Evolutionary conservation across 768 basidiomycete genomes (phyloP), one percentile per base, ranked within the genome.

Genomic region (Tubosaeta brunneosetosa): DNA sequence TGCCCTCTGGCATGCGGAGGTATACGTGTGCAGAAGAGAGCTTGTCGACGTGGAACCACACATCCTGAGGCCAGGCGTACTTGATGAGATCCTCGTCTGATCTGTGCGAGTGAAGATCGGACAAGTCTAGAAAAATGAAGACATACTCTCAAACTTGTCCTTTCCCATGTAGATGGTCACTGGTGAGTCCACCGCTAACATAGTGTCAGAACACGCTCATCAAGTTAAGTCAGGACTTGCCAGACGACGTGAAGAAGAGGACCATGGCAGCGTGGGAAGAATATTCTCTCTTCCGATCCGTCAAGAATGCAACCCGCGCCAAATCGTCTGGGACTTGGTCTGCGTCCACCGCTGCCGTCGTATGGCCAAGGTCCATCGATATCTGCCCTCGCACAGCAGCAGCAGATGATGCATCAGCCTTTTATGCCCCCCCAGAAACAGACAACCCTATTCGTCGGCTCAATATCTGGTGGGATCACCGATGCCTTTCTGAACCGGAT

Each of bases 11-110:
- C 77, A 97, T 83, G 32, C 94, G 86, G n/a, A 98, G 75, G 67
- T 98, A 98, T 37, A 98, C 94, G 68, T 97, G 93, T 1, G 94
- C 94, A 3, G 94, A 97, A 0, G 92, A 95, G 27, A 98, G 83
- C 68, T 94, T 95, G 76, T 98, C 97, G 55, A 99, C 97, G 69
- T 98, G 97, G 59, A 98, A 97, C 91, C 90, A 91, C 49, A 91
- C 72, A 55, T 92, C 90, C 68, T 87, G 83, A 8, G 88, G 86
- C 86, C 86, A 88, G 7, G 88, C 94, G 62, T 92, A 97, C 70
- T 84, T 89, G 62, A 98, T 92, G 46, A 98, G 73, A 45, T 97
- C 94, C 68, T 98, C 95, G 73, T 99, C 95, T 98, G 67, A 55
- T 55, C 57, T 61, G 52, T 47, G 46, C 51, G 58, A 32, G 53